phyloP scores from a whole-genome alignment of 768 basidiomycete genomes.

The Termitomyces sp. region DNA sequence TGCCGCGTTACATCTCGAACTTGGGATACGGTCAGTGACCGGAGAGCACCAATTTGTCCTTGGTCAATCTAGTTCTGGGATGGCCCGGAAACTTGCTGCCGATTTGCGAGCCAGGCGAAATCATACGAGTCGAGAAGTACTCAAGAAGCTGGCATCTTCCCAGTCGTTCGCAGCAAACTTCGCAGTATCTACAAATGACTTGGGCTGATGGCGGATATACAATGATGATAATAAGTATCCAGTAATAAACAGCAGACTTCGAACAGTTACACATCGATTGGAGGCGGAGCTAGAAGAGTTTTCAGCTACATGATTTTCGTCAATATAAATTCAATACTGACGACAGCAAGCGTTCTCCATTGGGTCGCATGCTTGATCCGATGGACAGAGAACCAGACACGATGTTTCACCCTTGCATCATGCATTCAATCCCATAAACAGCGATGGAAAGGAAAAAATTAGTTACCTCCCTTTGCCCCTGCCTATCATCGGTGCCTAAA shows the following conservation, averaged over 20 bases:
- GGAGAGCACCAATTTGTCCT: conserved; percentile 44
- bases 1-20: conserved; percentile 64
- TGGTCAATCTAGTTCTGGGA: conserved; percentile 56
- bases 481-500: conserved; percentile 30
- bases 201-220: conserved; percentile 17
- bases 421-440: conserved; percentile 2
- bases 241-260: conserved; percentile 5
- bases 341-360: conserved; percentile 75
- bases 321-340: conserved; percentile 32
- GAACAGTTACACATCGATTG: conserved; percentile 28
- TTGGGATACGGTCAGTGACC: conserved; percentile 52
- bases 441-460: background rate
- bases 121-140: conserved; percentile 43
- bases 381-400: conserved; percentile 70
- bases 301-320: conserved; percentile 1
- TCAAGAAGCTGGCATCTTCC: conserved; percentile 56
- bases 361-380: conserved; percentile 62
- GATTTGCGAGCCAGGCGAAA: conserved; percentile 51
- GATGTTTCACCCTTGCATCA: conserved; percentile 35
- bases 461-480: conserved; percentile 44
- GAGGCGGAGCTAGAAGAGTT: conserved; percentile 36
- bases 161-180: conserved; percentile 70
- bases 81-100: conserved; percentile 62
- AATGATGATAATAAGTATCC: conserved; percentile 9
- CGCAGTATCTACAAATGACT: conserved; percentile 52